Conservation (phyloP, 768 basidiomycete genomes). For the Rhizopogon vinicolor region DNA sequence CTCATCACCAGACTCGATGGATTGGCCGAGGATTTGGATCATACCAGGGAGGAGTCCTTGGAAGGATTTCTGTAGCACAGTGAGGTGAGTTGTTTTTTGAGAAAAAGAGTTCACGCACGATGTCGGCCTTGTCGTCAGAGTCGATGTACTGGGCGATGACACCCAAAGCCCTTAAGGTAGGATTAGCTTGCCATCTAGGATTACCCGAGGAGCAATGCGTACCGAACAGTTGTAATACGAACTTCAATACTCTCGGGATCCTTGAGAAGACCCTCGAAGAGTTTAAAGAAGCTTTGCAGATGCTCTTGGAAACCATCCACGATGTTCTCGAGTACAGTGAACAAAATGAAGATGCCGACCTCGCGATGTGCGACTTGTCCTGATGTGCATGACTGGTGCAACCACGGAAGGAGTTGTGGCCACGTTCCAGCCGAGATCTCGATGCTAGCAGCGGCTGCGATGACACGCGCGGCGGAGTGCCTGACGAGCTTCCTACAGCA, state of each 20-base stretch:
- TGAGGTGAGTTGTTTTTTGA: conserved; percentile 5
- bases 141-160: conserved; percentile 93
- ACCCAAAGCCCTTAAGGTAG: conserved; percentile 63
- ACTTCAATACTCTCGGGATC: conserved; percentile 91
- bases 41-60: conserved; percentile 84
- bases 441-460: conserved; percentile 87
- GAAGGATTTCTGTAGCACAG: conserved; percentile 63
- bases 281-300: conserved; percentile 67
- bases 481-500: conserved; percentile 76
- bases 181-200: conserved; percentile 3
- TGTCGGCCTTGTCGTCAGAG: conserved; percentile 77
- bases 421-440: conserved; percentile 80
- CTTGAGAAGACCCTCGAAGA: conserved; percentile 66
- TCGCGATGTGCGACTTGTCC: conserved; percentile 74
- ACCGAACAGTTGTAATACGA: conserved; percentile 85
- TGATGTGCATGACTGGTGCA: conserved; percentile 74
- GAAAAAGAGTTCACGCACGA: conserved; percentile 48
- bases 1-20: conserved; percentile 76
- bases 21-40: conserved; percentile 84
- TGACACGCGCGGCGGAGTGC: conserved; percentile 87
- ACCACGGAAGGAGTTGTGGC: conserved; percentile 85
- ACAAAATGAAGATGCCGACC: conserved; percentile 86
- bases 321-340: conserved; percentile 87
- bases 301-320: conserved; percentile 85
- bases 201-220: conserved; percentile 9